phyloP scores from a whole-genome alignment of 2,329 filamentous ascomycete genomes.

The Arthrobotrys conoides region DNA sequence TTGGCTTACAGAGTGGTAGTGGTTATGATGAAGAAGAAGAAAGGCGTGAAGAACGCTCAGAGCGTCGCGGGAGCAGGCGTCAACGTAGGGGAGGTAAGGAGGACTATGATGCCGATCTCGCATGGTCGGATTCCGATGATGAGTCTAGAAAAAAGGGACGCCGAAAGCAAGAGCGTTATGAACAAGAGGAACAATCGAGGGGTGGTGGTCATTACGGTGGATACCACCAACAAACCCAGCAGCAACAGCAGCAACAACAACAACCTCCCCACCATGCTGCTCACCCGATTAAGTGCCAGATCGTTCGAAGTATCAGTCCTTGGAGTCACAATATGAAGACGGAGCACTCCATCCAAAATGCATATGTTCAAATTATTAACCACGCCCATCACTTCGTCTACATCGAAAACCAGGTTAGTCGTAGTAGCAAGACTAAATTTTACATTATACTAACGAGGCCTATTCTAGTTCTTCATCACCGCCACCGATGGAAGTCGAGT shows the following conservation, averaged over 20 bases:
- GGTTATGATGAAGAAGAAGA: neutral
- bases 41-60: constrained; percentile 15
- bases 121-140: constrained; percentile 49
- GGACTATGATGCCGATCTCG: constrained; percentile 33
- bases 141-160: constrained; percentile 9
- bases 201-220: constrained; percentile 22
- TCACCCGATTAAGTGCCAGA: constrained; percentile 71
- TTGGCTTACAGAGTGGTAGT: constrained; percentile 23
- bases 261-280: constrained; percentile 64
- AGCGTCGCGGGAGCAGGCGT: constrained; percentile 16
- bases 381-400: constrained; percentile 81
- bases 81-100: constrained; percentile 24
- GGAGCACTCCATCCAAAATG: constrained; percentile 88
- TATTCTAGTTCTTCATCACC: constrained; percentile 84
- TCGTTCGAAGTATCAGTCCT: constrained; percentile 69
- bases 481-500: constrained; percentile 81
- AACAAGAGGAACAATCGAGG: constrained; percentile 23
- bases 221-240: constrained; percentile 37
- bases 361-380: constrained; percentile 80
- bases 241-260: neutral
- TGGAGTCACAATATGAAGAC: constrained; percentile 74
- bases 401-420: constrained; percentile 78
- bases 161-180: constrained; percentile 11
- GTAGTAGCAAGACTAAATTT: too few species aligned
- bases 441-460: neutral